Percentiles rank a stretch among this genome's conserved stretches.
phyloP scores from a whole-genome alignment of 73 alveolate genomes.

The Paramecium primaurelia region DNA sequence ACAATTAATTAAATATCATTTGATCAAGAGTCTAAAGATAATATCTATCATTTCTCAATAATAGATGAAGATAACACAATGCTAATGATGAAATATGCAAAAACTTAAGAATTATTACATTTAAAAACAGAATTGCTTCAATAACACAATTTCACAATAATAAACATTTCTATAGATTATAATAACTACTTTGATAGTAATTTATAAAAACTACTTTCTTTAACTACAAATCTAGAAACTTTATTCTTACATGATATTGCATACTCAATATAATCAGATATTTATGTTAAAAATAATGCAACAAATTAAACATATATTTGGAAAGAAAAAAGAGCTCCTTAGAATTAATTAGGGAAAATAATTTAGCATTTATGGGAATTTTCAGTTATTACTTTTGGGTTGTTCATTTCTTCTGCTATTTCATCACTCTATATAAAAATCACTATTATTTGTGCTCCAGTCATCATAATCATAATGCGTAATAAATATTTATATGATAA shows the following conservation, averaged over 20 bases:
- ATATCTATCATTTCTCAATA: background rate
- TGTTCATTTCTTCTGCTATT: conserved; percentile 33
- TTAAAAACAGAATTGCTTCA: background rate
- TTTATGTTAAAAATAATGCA: background rate
- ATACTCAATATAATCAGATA: background rate
- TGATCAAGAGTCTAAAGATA: background rate
- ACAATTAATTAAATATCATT: background rate
- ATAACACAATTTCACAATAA: background rate
- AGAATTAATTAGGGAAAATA: background rate
- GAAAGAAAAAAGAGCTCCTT: background rate
- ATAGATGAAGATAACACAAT: background rate
- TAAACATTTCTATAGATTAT: background rate
- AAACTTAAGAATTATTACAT: background rate
- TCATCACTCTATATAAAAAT: conserved; percentile 51
- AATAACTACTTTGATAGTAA: background rate
- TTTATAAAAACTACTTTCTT: background rate
- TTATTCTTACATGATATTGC: background rate
- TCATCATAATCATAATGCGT: conserved; percentile 44
- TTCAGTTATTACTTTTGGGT: background rate
- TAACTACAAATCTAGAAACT: background rate
- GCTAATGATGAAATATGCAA: background rate
- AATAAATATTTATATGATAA: background rate
- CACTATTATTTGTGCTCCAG: conserved; percentile 59
- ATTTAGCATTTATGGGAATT: background rate
- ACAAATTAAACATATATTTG: conserved; percentile 11